These are phyloP conservation scores for Trichoderma asperelloides DNA, from an alignment of 495 filamentous ascomycete genomes.

Conservation along the genomic window DNA sequence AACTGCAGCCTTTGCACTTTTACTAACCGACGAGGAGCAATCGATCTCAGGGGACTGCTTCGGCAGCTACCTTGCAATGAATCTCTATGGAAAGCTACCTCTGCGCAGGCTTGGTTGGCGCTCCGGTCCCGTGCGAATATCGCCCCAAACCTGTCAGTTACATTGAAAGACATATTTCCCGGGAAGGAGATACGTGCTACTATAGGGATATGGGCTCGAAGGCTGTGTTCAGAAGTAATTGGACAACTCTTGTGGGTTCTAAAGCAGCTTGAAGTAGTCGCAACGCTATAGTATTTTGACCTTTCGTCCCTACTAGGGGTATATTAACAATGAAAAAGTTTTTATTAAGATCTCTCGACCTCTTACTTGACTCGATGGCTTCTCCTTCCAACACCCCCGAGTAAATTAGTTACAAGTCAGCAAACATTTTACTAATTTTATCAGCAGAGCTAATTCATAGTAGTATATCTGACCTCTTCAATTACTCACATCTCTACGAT, in stretches of 20 bases:
- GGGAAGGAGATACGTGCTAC: slow-evolving; percentile 16
- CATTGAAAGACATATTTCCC: slow-evolving; percentile 21
- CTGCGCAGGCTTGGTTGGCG: slow-evolving; percentile 20
- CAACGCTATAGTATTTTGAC: slow-evolving; percentile 1
- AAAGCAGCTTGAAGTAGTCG: slow-evolving; percentile 21
- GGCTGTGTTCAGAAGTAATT: slow-evolving; percentile 24
- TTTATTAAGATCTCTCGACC: not conserved
- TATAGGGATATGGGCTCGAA: slow-evolving; percentile 23
- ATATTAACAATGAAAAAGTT: not conserved
- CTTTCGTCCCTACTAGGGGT: not conserved
- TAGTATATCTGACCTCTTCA: not conserved
- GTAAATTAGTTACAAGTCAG: slow-evolving; percentile 8
- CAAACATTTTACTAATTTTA: too few relatives aligned
- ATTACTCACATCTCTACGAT: slow-evolving; percentile 7
- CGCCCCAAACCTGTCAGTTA: slow-evolving; percentile 18
- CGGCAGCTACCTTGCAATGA: slow-evolving; percentile 23
- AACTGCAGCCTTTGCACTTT: slow-evolving; percentile 26
- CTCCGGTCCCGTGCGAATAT: slow-evolving; percentile 13
- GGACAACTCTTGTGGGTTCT: slow-evolving; percentile 27
- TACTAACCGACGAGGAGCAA: slow-evolving; percentile 25
- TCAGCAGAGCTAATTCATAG: too few relatives aligned
- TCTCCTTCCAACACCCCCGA: slow-evolving; percentile 2
- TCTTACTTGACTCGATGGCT: slow-evolving; percentile 5
- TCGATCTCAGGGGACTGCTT: slow-evolving; percentile 25
- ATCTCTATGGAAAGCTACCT: slow-evolving; percentile 22